Conservation (phyloP, 140 eudicot genomes). For the Erigeron philadelphicus region DNA sequence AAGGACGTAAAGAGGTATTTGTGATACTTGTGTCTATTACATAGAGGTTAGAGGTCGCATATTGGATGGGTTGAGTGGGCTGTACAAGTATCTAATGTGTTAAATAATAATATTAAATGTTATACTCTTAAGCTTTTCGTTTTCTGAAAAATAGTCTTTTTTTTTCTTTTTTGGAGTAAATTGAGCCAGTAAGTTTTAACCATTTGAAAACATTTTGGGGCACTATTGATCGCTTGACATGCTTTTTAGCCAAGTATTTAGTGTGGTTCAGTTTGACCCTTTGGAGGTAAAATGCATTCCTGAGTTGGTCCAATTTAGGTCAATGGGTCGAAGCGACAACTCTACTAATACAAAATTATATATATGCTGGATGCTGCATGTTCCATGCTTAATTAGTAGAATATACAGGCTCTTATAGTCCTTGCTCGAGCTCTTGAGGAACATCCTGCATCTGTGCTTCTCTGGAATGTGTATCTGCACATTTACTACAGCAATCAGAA, state of each 20-base stretch:
- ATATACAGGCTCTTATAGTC: conserved; percentile 53
- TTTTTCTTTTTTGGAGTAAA: too few species aligned
- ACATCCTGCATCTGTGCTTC: conserved; percentile 52
- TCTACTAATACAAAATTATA: not conserved
- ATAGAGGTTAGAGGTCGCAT: not conserved
- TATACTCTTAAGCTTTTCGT: too few species aligned
- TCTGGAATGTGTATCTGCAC: conserved; percentile 66
- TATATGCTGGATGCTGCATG: not conserved
- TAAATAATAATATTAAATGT: too few species aligned
- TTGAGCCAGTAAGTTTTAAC: too few species aligned
- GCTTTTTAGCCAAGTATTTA: too few species aligned
- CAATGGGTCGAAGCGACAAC: not conserved
- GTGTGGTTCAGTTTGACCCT: too few species aligned
- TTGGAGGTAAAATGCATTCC: too few species aligned
- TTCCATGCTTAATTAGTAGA: conserved; percentile 10
- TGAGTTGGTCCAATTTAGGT: not conserved
- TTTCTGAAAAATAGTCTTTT: too few species aligned
- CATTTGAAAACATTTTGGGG: too few species aligned
- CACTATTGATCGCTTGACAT: too few species aligned
- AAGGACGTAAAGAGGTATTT: conserved; percentile 54
- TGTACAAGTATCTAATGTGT: too few species aligned
- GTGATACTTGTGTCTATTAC: not conserved
- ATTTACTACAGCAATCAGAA: conserved; percentile 56
- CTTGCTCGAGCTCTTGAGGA: conserved; percentile 68
- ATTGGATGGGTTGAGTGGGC: not conserved